Percentiles rank a stretch among this genome's conserved stretches.
Evolutionary conservation across 805 yeast genomes (phyloP).

Genomic region (Ogataea zsoltii): DNA sequence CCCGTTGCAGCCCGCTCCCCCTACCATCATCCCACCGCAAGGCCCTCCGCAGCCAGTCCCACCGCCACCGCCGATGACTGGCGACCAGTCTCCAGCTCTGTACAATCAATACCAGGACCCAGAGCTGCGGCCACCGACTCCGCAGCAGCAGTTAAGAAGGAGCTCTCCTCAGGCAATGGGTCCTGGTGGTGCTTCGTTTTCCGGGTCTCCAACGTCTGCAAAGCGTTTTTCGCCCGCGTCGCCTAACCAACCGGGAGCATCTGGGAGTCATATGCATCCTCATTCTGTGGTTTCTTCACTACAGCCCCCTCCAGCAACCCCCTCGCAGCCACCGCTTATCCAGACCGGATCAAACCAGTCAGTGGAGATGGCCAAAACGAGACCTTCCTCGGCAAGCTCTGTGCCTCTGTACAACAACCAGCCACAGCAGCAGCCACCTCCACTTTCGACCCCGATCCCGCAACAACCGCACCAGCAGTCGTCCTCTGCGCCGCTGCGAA

Average conservation of each 20-base stretch:
- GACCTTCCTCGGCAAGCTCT: conserved; percentile 20
- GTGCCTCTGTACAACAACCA: conserved; percentile 4
- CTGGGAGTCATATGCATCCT: conserved; percentile 2
- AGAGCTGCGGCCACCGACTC: conserved; percentile 12
- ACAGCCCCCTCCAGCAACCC: conserved; percentile 5
- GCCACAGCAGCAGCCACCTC: conserved; percentile 2
- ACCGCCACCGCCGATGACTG: conserved; percentile 8
- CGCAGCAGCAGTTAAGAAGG: conserved; percentile 13
- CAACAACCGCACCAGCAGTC: conserved; percentile 6
- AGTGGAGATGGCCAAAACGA: conserved; percentile 19
- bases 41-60: conserved; percentile 6
- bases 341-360: conserved; percentile 13
- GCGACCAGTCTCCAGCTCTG: conserved; percentile 13
- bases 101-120: conserved; percentile 9
- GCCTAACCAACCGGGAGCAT: conserved; percentile 3
- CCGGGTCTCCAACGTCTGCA: conserved; percentile 18
- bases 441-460: conserved; percentile 3
- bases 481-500: conserved; percentile 6
- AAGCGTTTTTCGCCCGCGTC: conserved; percentile 12
- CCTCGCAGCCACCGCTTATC: conserved; percentile 11
- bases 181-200: conserved; percentile 6
- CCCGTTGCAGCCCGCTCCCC: conserved; percentile 31
- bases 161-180: conserved; percentile 16
- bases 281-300: neutral
- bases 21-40: conserved; percentile 8